Conservation (phyloP, 352 stramenopile species). For the Phytophthora sansomeana region DNA sequence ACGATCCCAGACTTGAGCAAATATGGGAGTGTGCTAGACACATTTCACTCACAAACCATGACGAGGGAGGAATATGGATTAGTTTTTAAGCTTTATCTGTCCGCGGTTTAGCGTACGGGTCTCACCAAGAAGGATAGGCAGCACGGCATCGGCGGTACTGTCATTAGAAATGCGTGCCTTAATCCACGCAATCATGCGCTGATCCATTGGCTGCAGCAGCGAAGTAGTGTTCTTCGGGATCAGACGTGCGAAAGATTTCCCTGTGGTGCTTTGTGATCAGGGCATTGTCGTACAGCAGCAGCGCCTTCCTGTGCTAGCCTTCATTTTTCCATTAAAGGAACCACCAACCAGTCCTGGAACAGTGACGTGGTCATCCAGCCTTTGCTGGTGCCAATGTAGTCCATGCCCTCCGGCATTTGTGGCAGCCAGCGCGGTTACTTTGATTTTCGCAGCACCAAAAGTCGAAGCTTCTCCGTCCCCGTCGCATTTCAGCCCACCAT, state of each 20-base stretch:
- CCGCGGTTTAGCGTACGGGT: no score
- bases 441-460: not conserved
- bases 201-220: slow-evolving; percentile 7
- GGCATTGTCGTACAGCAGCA: slow-evolving; percentile 10
- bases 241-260: not conserved
- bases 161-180: slow-evolving; percentile 3
- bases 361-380: slow-evolving; percentile 11
- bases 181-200: slow-evolving; percentile 2
- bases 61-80: no score
- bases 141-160: not conserved
- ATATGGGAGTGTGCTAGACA: no score
- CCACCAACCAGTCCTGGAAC: slow-evolving; percentile 2
- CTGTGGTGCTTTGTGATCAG: not conserved
- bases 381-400: slow-evolving; percentile 8
- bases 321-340: slow-evolving; percentile 1
- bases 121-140: no score
- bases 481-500: slow-evolving; percentile 1
- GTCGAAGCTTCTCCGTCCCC: slow-evolving; percentile 1
- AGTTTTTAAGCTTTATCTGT: no score
- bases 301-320: not conserved
- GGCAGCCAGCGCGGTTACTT: slow-evolving; percentile 4
- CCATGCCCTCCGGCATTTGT: not conserved
- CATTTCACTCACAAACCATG: no score
- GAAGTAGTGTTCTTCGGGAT: slow-evolving; percentile 9
- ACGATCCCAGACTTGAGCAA: no score